A percentile compares a stretch with the other conserved stretches of the same genome.
These are phyloP conservation scores for Papilionanthe hybrid DNA, from an alignment of 116 monocot species.

Conservation along the genomic window DNA sequence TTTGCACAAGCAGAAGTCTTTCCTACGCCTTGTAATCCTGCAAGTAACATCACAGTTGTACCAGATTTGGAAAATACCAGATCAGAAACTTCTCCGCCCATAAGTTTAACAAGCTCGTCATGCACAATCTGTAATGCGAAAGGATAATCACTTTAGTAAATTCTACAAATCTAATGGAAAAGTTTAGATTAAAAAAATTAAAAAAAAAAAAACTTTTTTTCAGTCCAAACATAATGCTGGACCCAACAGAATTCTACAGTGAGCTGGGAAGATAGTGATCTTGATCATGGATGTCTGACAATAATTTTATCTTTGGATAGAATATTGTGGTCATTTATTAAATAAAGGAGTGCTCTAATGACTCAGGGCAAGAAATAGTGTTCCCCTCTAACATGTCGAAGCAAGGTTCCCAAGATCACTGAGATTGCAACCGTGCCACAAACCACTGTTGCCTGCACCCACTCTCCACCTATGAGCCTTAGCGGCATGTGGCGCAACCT, in stretches of 20 bases:
- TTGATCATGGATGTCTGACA: not conserved
- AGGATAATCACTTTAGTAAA: not conserved
- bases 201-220: not conserved
- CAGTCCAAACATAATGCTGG: not conserved
- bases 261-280: not conserved
- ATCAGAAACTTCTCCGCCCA: slow-evolving; percentile 93
- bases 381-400: too few species aligned
- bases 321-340: too few species aligned
- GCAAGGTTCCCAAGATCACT: too few species aligned
- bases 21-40: slow-evolving; percentile 95
- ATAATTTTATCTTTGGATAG: not conserved
- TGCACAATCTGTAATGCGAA: slow-evolving; percentile 60
- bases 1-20: slow-evolving; percentile 96
- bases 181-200: too few species aligned
- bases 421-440: too few species aligned
- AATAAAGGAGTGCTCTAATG: too few species aligned
- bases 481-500: too few species aligned
- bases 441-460: too few species aligned
- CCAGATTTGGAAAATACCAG: slow-evolving; percentile 84
- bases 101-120: slow-evolving; percentile 84
- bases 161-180: not conserved
- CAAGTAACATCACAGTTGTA: slow-evolving; percentile 82
- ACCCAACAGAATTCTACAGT: not conserved
- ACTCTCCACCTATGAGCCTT: too few species aligned
- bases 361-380: too few species aligned